Base-by-base conservation (phyloP, 768 basidiomycete species). In the Pluteus cervinus region DNA sequence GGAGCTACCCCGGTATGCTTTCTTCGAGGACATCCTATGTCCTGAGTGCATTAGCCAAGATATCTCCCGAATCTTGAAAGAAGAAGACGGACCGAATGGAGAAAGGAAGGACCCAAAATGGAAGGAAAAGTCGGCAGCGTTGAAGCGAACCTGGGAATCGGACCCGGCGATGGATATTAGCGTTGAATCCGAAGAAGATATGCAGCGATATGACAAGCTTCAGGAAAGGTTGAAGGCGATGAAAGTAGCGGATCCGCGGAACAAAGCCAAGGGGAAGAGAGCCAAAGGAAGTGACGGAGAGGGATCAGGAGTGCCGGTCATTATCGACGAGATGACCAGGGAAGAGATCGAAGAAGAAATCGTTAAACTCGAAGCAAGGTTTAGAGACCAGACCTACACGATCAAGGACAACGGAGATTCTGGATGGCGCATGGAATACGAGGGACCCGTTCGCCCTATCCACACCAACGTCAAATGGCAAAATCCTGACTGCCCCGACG, bases 1-100 rank as follows among this genome's bases (percentile, higher is more conserved):
- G 61, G 73, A 74, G 26, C 47, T 81, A 2, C 76, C 78, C 1
- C 63, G 67, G 1, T 52, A 59, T 12, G 12, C 67, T 5, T 53
- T 74, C 4, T 34, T 56, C 5, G 54, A 50, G 2, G 55, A 59
- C 2, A 42, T 47, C 0, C 15, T 75, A 2, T 76, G 74, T 51
- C 21, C 32, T 0, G 5, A 39, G 5, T 77, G 75, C 32, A 55
- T 70, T 18, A 23, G 50, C 9, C 55, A 58, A 3, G 59, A 62
- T 10, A 42, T 55, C 18, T 29, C 33, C 7, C 38, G 48, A 2
- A 49, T 49, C 2, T 20, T 61, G 11, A 40, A 37, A 3, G 57
- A 57, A 12, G 39, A 53, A 12, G 56, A 63, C 25, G 59, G 55
- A 5, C 43, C 44, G 28, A 25, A 55, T 18, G 51, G 43, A 12